Evolutionary conservation across 345 rosid species (phyloP).

Genomic region (Cardamine chenopodiifolia): DNA sequence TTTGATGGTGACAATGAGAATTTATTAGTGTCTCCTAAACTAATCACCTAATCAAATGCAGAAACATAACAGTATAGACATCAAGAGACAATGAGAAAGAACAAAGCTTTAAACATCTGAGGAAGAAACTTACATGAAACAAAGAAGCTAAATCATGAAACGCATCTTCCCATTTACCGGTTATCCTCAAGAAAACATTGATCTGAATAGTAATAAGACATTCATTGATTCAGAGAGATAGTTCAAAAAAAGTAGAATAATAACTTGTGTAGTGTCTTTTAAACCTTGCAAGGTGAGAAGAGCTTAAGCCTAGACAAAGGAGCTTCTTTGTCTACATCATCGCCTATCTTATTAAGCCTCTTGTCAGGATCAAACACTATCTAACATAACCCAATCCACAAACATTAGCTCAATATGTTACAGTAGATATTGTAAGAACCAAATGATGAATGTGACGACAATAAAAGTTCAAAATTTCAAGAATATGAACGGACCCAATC

Average conservation of each 20-base stretch:
- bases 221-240: neutral
- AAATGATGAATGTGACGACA: neutral
- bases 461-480: neutral
- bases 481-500: neutral
- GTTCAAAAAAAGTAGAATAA: constrained; percentile 35
- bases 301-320: constrained; percentile 89
- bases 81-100: neutral
- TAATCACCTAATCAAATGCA: constrained; percentile 61
- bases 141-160: constrained; percentile 95
- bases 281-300: constrained; percentile 97
- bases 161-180: constrained; percentile 83
- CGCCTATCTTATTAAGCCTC: constrained; percentile 70
- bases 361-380: constrained; percentile 83
- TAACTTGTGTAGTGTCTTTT: neutral
- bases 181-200: constrained; percentile 92
- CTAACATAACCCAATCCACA: constrained; percentile 46
- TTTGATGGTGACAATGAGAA: constrained; percentile 89
- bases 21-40: constrained; percentile 85
- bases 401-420: constrained; percentile 4
- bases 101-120: constrained; percentile 1
- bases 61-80: neutral
- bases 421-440: neutral
- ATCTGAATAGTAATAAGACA: constrained; percentile 47
- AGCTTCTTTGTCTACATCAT: constrained; percentile 78
- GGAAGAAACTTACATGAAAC: constrained; percentile 67